phyloP scores from a whole-genome alignment of 768 basidiomycete species.

The Xanthoconium stramineum region DNA sequence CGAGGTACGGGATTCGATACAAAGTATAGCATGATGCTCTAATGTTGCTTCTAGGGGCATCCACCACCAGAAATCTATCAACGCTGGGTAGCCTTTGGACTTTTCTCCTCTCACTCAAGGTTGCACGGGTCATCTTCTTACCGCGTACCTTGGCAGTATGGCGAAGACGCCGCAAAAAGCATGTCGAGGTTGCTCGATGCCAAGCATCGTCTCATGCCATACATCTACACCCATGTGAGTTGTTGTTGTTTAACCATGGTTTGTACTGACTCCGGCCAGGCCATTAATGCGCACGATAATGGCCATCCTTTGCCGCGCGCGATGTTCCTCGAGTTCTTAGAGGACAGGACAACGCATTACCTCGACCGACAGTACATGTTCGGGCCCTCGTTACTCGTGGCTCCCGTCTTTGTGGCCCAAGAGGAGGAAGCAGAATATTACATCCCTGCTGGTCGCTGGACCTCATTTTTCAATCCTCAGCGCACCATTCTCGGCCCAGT shows the following conservation, averaged over 20 bases:
- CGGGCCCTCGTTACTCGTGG: constrained; percentile 57
- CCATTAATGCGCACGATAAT: constrained; percentile 46
- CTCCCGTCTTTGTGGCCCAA: constrained; percentile 55
- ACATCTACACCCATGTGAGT: constrained; percentile 55
- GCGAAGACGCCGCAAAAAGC: constrained; percentile 62
- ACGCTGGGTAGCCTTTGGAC: constrained; percentile 73
- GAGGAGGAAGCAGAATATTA: constrained; percentile 59
- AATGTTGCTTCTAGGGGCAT: constrained; percentile 42
- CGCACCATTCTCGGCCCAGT: constrained; percentile 54
- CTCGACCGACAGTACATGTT: constrained; percentile 62
- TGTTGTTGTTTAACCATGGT: background rate
- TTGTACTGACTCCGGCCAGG: constrained; percentile 31
- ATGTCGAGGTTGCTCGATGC: constrained; percentile 60
- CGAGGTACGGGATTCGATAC: constrained; percentile 40
- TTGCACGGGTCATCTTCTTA: constrained; percentile 73
- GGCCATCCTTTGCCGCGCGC: constrained; percentile 61
- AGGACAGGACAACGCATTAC: constrained; percentile 56
- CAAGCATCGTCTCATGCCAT: constrained; percentile 74
- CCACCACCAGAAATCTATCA: constrained; percentile 68
- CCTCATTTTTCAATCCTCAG: constrained; percentile 53
- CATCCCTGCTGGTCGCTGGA: constrained; percentile 59
- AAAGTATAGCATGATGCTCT: background rate
- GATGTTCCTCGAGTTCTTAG: constrained; percentile 64
- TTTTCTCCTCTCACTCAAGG: constrained; percentile 74
- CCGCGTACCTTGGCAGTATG: constrained; percentile 75